Conservation (phyloP, 805 yeast species). For the Kluyveromyces aestuarii region DNA sequence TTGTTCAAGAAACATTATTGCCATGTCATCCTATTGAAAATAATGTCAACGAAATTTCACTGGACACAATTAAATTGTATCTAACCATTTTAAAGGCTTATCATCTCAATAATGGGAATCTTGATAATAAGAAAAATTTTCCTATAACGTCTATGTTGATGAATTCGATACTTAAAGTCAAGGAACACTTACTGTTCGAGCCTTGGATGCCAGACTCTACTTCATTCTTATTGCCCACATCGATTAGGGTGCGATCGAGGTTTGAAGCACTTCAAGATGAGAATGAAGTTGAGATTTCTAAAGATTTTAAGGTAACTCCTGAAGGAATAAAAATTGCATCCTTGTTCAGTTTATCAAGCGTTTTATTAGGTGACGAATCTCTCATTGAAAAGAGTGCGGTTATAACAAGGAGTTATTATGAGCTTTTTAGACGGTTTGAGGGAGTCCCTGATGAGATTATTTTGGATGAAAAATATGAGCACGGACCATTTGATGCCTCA, state of each 20-base stretch:
- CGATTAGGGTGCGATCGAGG: slow-evolving; percentile 11
- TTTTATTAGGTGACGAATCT: background rate
- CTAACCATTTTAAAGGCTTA: slow-evolving; percentile 1
- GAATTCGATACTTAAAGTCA: slow-evolving; percentile 31
- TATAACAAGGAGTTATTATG: slow-evolving; percentile 41
- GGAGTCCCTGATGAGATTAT: slow-evolving; percentile 28
- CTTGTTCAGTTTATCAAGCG: background rate
- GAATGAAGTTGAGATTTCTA: slow-evolving; percentile 3
- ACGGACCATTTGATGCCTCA: slow-evolving; percentile 12
- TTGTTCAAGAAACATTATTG: background rate
- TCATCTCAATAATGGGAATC: slow-evolving; percentile 2
- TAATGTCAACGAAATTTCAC: background rate
- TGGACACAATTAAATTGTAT: background rate
- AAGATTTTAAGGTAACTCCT: slow-evolving; percentile 16
- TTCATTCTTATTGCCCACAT: slow-evolving; percentile 11
- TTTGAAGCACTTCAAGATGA: slow-evolving; percentile 18
- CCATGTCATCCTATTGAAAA: background rate
- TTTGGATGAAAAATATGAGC: slow-evolving; percentile 11
- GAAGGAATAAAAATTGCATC: slow-evolving; percentile 7
- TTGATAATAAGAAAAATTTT: background rate
- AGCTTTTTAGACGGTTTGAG: slow-evolving; percentile 32
- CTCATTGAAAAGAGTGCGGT: slow-evolving; percentile 30
- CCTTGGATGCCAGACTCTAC: slow-evolving; percentile 38
- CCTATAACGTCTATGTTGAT: slow-evolving; percentile 22
- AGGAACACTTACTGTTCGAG: slow-evolving; percentile 33